phyloP scores from a whole-genome alignment of 1,284 basidiomycete genomes.

The Puccinia triticina region DNA sequence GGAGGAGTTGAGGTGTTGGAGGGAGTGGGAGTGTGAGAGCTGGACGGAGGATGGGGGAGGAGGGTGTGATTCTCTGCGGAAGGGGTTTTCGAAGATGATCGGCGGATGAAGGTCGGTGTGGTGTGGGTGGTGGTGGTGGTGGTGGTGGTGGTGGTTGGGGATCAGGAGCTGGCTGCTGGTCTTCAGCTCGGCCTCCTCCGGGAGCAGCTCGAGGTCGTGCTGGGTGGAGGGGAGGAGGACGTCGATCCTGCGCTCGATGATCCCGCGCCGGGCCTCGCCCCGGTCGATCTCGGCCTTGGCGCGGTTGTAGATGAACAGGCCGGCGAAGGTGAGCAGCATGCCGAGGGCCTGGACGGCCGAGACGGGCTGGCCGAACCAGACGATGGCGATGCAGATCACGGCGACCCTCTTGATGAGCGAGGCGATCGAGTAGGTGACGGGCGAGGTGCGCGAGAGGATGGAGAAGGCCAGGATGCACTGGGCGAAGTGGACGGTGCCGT shows the following conservation, averaged over 20 bases:
- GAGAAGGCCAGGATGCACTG: constrained; percentile 98
- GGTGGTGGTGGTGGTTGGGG: too few species aligned
- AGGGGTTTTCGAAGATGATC: neutral
- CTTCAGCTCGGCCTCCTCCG: neutral
- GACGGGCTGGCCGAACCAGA: constrained; percentile 91
- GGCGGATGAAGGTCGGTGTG: neutral
- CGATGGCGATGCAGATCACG: constrained; percentile 94
- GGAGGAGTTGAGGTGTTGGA: neutral
- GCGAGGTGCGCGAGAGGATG: constrained; percentile 91
- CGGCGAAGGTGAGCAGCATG: constrained; percentile 84
- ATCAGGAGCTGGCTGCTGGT: too few species aligned
- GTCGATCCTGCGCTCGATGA: constrained; percentile 78
- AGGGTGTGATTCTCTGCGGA: neutral
- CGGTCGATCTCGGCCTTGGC: constrained; percentile 89
- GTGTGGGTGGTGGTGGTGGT: too few species aligned
- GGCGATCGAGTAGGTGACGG: constrained; percentile 98
- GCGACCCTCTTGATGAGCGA: constrained; percentile 96
- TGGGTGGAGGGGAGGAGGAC: constrained; percentile 70
- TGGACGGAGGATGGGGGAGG: neutral
- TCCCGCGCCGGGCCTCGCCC: constrained; percentile 81
- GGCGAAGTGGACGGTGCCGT: constrained; percentile 92
- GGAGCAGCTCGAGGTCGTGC: constrained; percentile 52
- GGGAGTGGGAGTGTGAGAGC: neutral
- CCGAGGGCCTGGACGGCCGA: constrained; percentile 82
- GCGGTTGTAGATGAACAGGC: constrained; percentile 93